Evolutionary conservation across 352 stramenopile genomes (phyloP).

Genomic region (Pythium phragmiticola): DNA sequence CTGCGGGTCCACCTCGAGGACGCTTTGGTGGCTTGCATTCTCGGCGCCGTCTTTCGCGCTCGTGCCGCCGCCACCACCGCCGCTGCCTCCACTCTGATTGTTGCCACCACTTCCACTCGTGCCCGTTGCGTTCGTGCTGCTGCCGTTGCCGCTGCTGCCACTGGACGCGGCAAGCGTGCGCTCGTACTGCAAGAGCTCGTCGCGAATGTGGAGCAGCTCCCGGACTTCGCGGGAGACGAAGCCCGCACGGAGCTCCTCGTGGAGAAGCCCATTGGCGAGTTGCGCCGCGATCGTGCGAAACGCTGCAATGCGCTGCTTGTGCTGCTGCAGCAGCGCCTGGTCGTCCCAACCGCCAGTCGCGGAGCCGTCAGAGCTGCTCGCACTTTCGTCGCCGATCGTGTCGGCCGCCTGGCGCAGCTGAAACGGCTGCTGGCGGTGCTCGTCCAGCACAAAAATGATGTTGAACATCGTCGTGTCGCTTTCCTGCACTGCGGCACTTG

Average conservation of each 20-base stretch:
- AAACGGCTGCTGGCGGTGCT: constrained; percentile 31
- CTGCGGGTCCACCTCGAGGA: constrained; percentile 69
- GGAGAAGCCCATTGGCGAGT: constrained; percentile 74
- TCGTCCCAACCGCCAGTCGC: not conserved
- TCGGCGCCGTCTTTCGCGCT: constrained; percentile 28
- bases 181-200: constrained; percentile 75
- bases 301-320: constrained; percentile 42
- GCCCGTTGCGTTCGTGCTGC: constrained; percentile 20
- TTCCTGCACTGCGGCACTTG: constrained; percentile 10
- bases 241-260: constrained; percentile 76
- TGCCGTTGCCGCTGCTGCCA: constrained; percentile 18
- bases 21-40: constrained; percentile 15
- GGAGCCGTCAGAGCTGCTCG: constrained; percentile 25
- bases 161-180: constrained; percentile 27
- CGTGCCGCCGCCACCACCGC: constrained; percentile 19
- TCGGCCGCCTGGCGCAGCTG: constrained; percentile 25
- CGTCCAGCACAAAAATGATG: constrained; percentile 81
- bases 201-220: constrained; percentile 74
- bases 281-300: constrained; percentile 72
- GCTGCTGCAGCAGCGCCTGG: constrained; percentile 23
- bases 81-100: constrained; percentile 24
- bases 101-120: constrained; percentile 11
- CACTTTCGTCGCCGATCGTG: not conserved
- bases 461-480: constrained; percentile 89
- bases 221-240: constrained; percentile 81